Base-by-base conservation (phyloP, 2,329 filamentous ascomycete species). In the Fusarium sp. region DNA sequence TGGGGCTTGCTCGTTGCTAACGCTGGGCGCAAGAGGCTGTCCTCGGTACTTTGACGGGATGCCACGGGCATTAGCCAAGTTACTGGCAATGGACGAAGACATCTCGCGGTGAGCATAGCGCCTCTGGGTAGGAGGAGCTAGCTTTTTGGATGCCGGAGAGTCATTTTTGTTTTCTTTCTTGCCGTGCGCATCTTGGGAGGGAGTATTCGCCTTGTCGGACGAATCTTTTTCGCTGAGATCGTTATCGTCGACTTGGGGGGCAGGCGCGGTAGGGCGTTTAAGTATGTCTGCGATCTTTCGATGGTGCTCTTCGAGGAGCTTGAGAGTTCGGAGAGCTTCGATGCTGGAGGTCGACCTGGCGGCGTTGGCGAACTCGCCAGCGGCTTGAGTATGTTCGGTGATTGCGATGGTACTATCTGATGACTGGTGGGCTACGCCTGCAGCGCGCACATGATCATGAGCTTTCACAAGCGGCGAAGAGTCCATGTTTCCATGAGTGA, bases 301-400 rank as follows among this genome's bases (percentile, higher is more conserved):
- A 79, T 99, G 96, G 79, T 99, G 94, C 69, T 92, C 87, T 80
- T 98, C 94, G 62, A 99, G 90, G 5, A 98, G 87, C 71, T 88
- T 89, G 65, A 99, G 85, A 12, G 95, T 96, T 55, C 96, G 90
- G 52, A 97, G 82, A 16, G 95, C 95, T 85, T 97, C 86, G 68
- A 86, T 78, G 77, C 85, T 88, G 43, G 84, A 85, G 10, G 93
- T 97, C 50, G 83, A 87, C 66, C 89, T 88, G n/a, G 93, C 90
- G 30, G 94, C 95, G 66, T 91, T 91, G 66, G 93, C 91, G 79
- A 97, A 98, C 79, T 97, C 93, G 70, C 90, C 91, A 4, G 96
- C 95, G 40, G 96, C 96, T 61, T 92, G 86, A 56, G 95, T 90
- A 81, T 98, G 95, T 80, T 97, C 93, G 76, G 92, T 92, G 77